These are phyloP conservation scores for Mucor ambiguus DNA, from an alignment of 371 early-diverging fungal genomes.

Conservation along the genomic window DNA sequence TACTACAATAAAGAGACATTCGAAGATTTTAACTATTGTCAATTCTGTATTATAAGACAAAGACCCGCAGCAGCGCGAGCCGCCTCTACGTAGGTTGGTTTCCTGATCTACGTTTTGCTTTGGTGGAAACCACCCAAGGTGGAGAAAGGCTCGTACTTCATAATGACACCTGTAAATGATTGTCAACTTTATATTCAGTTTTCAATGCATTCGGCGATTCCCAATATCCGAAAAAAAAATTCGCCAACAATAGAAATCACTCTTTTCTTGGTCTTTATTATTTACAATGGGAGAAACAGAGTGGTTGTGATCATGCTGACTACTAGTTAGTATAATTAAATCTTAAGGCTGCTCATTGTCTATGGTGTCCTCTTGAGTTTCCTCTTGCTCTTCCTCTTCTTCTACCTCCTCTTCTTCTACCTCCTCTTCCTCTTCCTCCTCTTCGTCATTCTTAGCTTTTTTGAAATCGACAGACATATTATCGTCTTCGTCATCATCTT, in stretches of 20 bases:
- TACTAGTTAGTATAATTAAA: background rate
- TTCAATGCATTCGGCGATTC: too few relatives aligned
- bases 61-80: too few relatives aligned
- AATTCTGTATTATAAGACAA: too few relatives aligned
- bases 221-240: background rate
- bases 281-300: background rate
- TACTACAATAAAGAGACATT: too few relatives aligned
- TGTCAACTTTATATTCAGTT: too few relatives aligned
- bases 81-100: too few relatives aligned
- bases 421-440: conserved; percentile 12
- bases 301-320: background rate
- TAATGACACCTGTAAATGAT: too few relatives aligned
- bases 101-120: too few relatives aligned
- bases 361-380: conserved; percentile 9
- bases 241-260: background rate
- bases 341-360: background rate
- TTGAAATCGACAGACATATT: conserved; percentile 8
- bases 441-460: background rate
- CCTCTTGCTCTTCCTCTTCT: conserved; percentile 23
- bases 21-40: too few relatives aligned
- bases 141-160: too few relatives aligned
- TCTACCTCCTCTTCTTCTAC: conserved; percentile 20
- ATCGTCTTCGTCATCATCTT: conserved; percentile 28
- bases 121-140: too few relatives aligned
- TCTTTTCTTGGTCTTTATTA: background rate